Conservation (phyloP, 73 alveolate species). For the Tetrahymena thermophila region DNA sequence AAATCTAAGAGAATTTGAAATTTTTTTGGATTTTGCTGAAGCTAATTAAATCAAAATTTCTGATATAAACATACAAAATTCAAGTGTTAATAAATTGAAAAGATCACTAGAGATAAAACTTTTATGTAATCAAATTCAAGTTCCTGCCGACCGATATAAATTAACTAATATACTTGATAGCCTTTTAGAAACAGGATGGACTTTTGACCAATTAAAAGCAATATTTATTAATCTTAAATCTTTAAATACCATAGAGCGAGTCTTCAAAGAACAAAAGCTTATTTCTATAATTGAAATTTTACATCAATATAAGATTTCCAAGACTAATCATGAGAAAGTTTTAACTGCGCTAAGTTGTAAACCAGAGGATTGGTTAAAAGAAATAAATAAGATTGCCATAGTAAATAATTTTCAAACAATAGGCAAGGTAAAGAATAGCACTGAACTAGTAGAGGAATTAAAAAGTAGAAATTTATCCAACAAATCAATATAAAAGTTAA, state of each 20-base stretch:
- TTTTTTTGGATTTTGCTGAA: neutral
- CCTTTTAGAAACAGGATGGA: neutral
- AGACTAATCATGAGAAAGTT: neutral
- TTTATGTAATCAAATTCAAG: neutral
- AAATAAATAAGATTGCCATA: neutral
- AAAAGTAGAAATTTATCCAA: neutral
- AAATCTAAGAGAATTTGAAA: neutral
- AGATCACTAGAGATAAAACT: neutral
- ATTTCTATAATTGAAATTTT: neutral
- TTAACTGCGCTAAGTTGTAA: neutral
- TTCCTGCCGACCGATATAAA: neutral
- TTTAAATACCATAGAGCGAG: neutral
- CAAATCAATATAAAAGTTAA: neutral
- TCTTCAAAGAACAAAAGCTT: neutral
- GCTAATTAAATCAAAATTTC: neutral
- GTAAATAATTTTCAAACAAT: neutral
- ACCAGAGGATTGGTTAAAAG: neutral
- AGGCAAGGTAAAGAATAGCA: neutral
- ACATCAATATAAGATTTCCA: neutral
- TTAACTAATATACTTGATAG: neutral
- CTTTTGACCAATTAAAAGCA: neutral
- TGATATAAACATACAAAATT: neutral
- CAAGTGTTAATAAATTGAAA: neutral
- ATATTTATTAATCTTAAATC: neutral
- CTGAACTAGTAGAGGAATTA: neutral